These are phyloP conservation scores for Solanum sparsipilum DNA, from an alignment of 257 asterid genomes.

Conservation along the genomic window DNA sequence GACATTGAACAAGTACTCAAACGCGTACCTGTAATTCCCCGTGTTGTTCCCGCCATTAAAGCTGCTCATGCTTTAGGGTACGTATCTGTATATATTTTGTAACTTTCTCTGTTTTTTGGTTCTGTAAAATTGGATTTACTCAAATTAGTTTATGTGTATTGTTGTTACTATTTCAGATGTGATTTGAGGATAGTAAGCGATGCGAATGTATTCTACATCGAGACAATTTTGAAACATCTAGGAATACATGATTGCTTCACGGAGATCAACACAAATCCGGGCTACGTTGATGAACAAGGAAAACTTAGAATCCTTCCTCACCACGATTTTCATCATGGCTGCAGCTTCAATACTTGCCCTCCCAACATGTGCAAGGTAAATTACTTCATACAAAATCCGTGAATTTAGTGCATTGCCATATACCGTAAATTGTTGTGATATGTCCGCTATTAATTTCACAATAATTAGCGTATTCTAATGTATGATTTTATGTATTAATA, in stretches of 20 bases:
- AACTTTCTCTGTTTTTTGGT: neutral
- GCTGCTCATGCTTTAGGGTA: no score
- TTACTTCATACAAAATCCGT: no score
- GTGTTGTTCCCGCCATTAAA: no score
- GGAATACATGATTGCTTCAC: conserved; percentile 47
- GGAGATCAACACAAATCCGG: conserved; percentile 64
- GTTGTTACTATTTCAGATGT: conserved; percentile 26
- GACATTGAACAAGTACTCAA: no score
- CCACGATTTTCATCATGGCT: conserved; percentile 56
- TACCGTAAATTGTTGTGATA: no score
- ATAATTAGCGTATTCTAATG: neutral
- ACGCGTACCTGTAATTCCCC: no score
- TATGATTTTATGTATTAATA: neutral
- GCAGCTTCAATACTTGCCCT: conserved; percentile 38
- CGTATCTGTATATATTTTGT: no score
- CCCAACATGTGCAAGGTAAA: conserved; percentile 79
- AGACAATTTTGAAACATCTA: conserved; percentile 60
- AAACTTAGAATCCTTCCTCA: conserved; percentile 54
- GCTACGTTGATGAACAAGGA: conserved; percentile 51
- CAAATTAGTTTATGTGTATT: no score
- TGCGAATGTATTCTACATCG: conserved; percentile 68
- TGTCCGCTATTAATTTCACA: no score
- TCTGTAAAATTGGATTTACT: neutral
- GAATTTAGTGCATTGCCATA: no score
- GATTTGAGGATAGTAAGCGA: conserved; percentile 85